Base-by-base conservation (phyloP, 2,329 filamentous ascomycete genomes). In the Apiospora hydei region DNA sequence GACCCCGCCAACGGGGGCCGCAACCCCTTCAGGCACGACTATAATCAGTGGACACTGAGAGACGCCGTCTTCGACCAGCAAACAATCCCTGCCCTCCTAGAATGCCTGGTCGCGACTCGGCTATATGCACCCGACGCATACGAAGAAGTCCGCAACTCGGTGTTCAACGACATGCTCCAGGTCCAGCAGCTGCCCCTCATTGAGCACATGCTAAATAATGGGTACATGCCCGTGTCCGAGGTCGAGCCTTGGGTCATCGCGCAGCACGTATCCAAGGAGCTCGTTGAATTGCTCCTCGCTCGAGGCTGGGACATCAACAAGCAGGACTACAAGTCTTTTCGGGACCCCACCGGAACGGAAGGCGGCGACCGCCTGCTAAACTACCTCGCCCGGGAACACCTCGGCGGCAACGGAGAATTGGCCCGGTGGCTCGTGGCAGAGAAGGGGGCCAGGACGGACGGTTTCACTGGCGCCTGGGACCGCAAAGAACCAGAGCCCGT, bases 371-470 rank as follows among this genome's bases (percentile, higher is more conserved):
- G 49, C n/a, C 3, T 51, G 49, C 49, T 51, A 2, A n/a, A 51
- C 21, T 24, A 51, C 49, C 10, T 26, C n/a, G n/a, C 24, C 49
- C 11, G 11, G n/a, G n/a, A 10, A 24, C 10, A 8, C n/a, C 0
- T 24, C 34, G 34, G 34, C 2, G 53, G 30, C 26, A 70, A 70
- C 34, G 72, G 70, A 46, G 53, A 67, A 18, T 21, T 73, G 38
- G 70, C 44, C 21, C 67, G 57, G 16, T 71, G 70, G 70, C 69
- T 73, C 7, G 51, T 71, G 43, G 57, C 47, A 46, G 72, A 71
- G 34, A 73, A 70, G 26, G 70, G 72, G 4, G 72, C 72, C 11
- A 26, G 3, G 8, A 21, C 70, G 24, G 61, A 72, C 69, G 30
- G 53, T 49, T 38, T 13, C n/a, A n/a, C 18, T 4, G 46, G 24